These are phyloP conservation scores for Diaporthe batatas DNA, from an alignment of 2,329 filamentous ascomycete genomes.

Conservation along the genomic window DNA sequence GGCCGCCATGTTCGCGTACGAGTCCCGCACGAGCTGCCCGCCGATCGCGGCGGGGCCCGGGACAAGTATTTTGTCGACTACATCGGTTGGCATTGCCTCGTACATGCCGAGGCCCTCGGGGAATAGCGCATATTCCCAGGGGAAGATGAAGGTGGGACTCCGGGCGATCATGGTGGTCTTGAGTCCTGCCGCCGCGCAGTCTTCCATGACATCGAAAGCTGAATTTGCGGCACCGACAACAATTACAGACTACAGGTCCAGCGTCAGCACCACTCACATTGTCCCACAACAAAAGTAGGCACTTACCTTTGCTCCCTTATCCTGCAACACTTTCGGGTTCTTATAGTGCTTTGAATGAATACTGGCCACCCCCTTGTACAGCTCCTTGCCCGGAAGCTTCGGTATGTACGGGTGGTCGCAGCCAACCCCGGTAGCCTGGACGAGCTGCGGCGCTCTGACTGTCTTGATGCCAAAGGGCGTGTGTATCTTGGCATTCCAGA, in stretches of 20 bases:
- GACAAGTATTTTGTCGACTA: constrained; percentile 46
- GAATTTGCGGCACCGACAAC: constrained; percentile 58
- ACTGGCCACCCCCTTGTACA: constrained; percentile 55
- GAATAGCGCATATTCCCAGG: constrained; percentile 49
- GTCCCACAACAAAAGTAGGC: no score
- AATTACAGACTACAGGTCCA: constrained; percentile 45
- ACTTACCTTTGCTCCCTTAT: constrained; percentile 42
- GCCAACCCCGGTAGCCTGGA: constrained; percentile 61
- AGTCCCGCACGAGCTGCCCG: constrained; percentile 42
- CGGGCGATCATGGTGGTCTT: constrained; percentile 53
- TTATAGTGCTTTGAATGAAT: constrained; percentile 60
- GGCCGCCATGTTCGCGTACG: constrained; percentile 47
- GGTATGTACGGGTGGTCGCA: constrained; percentile 56
- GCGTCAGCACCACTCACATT: neutral
- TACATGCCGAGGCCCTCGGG: constrained; percentile 50
- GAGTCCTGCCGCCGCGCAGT: constrained; percentile 51
- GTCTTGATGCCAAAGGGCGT: constrained; percentile 46
- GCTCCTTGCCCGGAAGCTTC: constrained; percentile 53
- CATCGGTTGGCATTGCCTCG: constrained; percentile 44
- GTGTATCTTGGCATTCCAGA: constrained; percentile 55
- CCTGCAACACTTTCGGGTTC: constrained; percentile 52
- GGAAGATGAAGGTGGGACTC: constrained; percentile 53
- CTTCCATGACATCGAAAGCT: constrained; percentile 56
- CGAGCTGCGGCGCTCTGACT: constrained; percentile 57
- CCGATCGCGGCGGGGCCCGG: constrained; percentile 45